phyloP scores from a whole-genome alignment of 257 asterid genomes.

The Osmanthus fragrans region DNA sequence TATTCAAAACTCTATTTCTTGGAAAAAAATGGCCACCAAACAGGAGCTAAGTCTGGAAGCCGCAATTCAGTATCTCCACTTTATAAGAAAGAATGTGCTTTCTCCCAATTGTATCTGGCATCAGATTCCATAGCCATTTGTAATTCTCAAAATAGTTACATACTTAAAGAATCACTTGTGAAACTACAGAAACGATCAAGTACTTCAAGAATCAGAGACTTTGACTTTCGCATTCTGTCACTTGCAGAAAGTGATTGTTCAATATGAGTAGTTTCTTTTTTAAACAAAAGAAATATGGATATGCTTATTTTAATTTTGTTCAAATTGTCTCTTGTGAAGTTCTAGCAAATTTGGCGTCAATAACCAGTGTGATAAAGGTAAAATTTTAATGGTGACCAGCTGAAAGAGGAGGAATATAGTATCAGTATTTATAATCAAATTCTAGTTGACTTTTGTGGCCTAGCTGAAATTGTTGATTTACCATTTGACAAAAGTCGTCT shows the following conservation, averaged over 20 bases:
- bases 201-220: neutral
- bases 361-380: neutral
- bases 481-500: neutral
- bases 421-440: neutral
- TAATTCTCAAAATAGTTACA: neutral
- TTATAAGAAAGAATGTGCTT: neutral
- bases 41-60: neutral
- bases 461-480: neutral
- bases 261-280: neutral
- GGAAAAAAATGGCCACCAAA: too few species aligned
- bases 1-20: too few species aligned
- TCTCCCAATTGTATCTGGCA: neutral
- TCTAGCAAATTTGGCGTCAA: neutral
- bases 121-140: neutral
- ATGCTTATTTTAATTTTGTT: neutral
- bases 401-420: neutral
- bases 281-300: neutral
- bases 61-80: neutral
- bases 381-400: neutral
- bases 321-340: neutral
- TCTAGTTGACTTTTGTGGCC: neutral
- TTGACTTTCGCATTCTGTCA: neutral
- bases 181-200: neutral
- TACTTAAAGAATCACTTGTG: neutral
- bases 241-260: neutral